Percentiles rank a stretch among this genome's conserved stretches.
Evolutionary conservation across 345 rosid species (phyloP).

Genomic region (Raphanus raphanistrum): DNA sequence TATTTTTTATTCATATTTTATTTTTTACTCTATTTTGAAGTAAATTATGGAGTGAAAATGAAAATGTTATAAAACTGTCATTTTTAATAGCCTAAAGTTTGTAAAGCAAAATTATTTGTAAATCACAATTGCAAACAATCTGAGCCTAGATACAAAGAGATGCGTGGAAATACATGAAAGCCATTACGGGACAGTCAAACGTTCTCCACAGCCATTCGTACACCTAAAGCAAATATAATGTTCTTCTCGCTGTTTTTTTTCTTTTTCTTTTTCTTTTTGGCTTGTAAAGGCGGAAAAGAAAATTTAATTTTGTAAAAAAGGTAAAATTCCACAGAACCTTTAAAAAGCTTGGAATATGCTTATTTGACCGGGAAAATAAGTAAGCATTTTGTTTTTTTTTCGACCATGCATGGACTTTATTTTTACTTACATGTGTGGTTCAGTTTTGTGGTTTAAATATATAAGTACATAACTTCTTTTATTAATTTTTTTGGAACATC

Average conservation of each 20-base stretch:
- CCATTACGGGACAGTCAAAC: slow-evolving; percentile 29
- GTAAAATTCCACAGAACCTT: slow-evolving; percentile 15
- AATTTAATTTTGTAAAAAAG: neutral
- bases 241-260: neutral
- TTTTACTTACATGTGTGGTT: neutral
- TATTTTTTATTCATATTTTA: too few relatives aligned
- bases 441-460: neutral
- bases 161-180: slow-evolving; percentile 14
- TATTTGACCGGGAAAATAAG: slow-evolving; percentile 19
- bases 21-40: too few relatives aligned
- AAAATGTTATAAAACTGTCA: too few relatives aligned
- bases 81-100: too few relatives aligned
- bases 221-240: slow-evolving; percentile 21
- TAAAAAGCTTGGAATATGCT: slow-evolving; percentile 15
- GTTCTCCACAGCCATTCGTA: slow-evolving; percentile 21
- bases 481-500: neutral
- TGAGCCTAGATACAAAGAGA: neutral
- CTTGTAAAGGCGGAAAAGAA: neutral
- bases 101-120: too few relatives aligned
- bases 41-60: too few relatives aligned
- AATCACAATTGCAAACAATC: too few relatives aligned
- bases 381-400: neutral
- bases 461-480: too few relatives aligned
- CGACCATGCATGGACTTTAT: neutral
- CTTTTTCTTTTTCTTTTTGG: too few relatives aligned